Conservation (phyloP, 2,329 filamentous ascomycete genomes). For the Penicillium sclerotigenum region DNA sequence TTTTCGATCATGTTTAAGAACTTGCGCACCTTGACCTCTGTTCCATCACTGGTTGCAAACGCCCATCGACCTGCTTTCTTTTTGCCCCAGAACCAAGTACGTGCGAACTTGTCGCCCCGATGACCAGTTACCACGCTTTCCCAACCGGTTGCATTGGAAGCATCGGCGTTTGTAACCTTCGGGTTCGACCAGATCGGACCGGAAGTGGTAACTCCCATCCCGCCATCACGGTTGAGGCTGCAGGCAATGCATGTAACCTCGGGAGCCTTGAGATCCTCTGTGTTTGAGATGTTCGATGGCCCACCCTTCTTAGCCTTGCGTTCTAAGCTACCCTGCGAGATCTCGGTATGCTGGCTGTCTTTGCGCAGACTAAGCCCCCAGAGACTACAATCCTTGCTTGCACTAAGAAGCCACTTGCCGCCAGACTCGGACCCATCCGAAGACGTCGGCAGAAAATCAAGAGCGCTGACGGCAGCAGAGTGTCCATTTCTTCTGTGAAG, state of each 20-base stretch:
- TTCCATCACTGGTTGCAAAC: conserved; percentile 78
- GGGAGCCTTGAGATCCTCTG: conserved; percentile 68
- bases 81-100: conserved; percentile 98
- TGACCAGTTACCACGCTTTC: conserved; percentile 96
- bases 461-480: conserved; percentile 75
- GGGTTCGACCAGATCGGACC: conserved; percentile 81
- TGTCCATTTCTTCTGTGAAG: conserved; percentile 86
- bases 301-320: conserved; percentile 77
- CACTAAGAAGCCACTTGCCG: conserved; percentile 92
- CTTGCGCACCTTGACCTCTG: conserved; percentile 60
- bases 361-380: conserved; percentile 96
- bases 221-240: conserved; percentile 89
- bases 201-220: conserved; percentile 79
- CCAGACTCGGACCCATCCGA: conserved; percentile 84
- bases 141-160: conserved; percentile 83
- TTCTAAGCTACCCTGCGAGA: conserved; percentile 85
- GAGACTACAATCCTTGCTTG: conserved; percentile 81
- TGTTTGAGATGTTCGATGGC: conserved; percentile 13
- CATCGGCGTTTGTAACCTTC: conserved; percentile 63
- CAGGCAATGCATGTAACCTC: conserved; percentile 90
- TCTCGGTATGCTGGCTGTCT: conserved; percentile 88
- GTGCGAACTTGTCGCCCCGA: conserved; percentile 74
- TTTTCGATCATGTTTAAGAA: not conserved
- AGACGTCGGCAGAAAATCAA: conserved; percentile 81
- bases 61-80: conserved; percentile 92